Base-by-base conservation (phyloP, 345 rosid species). In the Populus simonii region DNA sequence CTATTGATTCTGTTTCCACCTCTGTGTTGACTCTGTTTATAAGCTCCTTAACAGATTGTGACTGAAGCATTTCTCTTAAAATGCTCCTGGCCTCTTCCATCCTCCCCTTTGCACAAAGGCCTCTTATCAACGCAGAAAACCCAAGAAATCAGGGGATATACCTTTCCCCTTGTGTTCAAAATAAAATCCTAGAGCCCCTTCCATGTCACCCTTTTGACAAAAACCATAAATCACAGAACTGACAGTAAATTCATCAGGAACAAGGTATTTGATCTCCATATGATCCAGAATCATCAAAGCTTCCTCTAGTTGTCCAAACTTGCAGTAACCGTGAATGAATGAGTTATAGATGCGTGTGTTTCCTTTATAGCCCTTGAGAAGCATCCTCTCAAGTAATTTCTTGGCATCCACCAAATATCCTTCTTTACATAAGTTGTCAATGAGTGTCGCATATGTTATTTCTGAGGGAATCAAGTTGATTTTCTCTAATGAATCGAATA, bases 81-180 rank as follows among this genome's bases (percentile, higher is more conserved):
- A 90, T 80, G 68, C 81, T 83, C 76, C 96, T 88, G 1, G 99
- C 89, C 86, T 95, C 98, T 85, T 95, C 98, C 90, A 95, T 92
- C 83, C 97, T 87, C 78, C 99, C 97, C 84, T 95, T 93, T 10
- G 87, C 85, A 85, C 82, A 85, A 25, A 95, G 88, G 51, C 99
- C 99, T 78, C 90, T 87, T 62, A 89, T 81, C 86, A 93, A 84
- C 80, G 78, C 78, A 91, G 73, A 81, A 89, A 93, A 36, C 98
- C 98, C 88, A 92, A 84, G 75, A 90, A 88, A 87, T 93, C 98
- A 20, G 98, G 91, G 59, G 88, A 83, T 73, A 84, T 36, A 62
- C 78, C 85, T 83, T 85, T 87, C 77, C 51, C 74, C 72, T 90
- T 88, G 85, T 87, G 85, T 80, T 93, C 89, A 22, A 73, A 74